Conservation (phyloP, 2,329 filamentous ascomycete species). For the Thyridium curvatum region DNA sequence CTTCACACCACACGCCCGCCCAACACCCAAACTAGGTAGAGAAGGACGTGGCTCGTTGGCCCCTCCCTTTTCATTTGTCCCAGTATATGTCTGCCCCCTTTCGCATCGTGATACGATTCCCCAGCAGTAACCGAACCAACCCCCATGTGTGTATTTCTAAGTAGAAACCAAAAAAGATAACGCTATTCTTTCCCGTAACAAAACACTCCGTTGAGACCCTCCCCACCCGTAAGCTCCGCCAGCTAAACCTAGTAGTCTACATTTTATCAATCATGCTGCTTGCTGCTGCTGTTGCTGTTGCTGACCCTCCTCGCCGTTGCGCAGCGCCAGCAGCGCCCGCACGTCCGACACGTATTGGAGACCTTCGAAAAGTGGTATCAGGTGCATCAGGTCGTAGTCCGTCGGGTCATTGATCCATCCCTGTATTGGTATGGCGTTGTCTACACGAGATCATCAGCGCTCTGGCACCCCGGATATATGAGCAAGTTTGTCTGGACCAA, state of each 20-base stretch:
- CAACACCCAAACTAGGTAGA: no score
- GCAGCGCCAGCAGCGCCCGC: slow-evolving; percentile 78
- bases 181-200: no score
- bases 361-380: slow-evolving; percentile 87
- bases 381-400: slow-evolving; percentile 87
- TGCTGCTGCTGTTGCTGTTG: slow-evolving; percentile 36
- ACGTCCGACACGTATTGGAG: slow-evolving; percentile 97
- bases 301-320: slow-evolving; percentile 75
- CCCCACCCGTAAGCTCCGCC: background rate
- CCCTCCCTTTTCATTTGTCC: no score
- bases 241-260: slow-evolving; percentile 1
- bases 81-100: no score
- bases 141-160: no score
- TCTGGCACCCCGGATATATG: background rate
- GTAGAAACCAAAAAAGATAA: no score
- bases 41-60: no score
- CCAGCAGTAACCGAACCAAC: no score
- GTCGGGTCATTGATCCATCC: slow-evolving; percentile 99
- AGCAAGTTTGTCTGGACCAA: slow-evolving; percentile 1
- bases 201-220: no score
- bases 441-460: slow-evolving; percentile 37
- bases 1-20: no score
- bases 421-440: slow-evolving; percentile 98
- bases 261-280: slow-evolving; percentile 42
- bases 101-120: no score